A percentile compares a stretch with the other conserved stretches of the same genome.
phyloP scores from a whole-genome alignment of 306 rosid genomes.

The Echinosophora koreensis region DNA sequence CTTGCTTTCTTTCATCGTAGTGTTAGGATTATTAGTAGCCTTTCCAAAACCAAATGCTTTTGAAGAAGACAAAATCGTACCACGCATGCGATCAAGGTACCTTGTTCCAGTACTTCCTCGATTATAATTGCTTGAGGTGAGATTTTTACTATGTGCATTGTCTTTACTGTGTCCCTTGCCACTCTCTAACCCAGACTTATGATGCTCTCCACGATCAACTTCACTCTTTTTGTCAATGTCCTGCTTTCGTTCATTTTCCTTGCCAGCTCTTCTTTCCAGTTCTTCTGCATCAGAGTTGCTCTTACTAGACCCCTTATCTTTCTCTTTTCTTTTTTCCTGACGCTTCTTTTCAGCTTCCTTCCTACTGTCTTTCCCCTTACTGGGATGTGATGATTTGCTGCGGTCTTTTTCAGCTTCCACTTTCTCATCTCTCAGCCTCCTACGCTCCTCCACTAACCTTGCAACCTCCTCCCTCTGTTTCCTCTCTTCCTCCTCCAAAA shows the following conservation, averaged over 20 bases:
- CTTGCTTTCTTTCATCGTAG: conserved; percentile 72
- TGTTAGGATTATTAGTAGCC: conserved; percentile 60
- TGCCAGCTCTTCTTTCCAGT: conserved; percentile 82
- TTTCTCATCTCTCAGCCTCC: conserved; percentile 94
- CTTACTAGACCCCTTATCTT: conserved; percentile 89
- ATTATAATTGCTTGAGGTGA: conserved; percentile 55
- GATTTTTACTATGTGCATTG: conserved; percentile 65
- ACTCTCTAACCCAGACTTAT: conserved; percentile 67
- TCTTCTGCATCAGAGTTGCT: conserved; percentile 98
- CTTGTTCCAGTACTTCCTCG: conserved; percentile 83
- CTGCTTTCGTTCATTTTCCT: conserved; percentile 81
- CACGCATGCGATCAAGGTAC: conserved; percentile 94
- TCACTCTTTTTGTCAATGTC: conserved; percentile 79
- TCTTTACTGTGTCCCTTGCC: conserved; percentile 66
- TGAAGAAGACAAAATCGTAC: conserved; percentile 87
- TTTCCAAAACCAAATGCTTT: conserved; percentile 94
- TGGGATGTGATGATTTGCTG: conserved; percentile 63
- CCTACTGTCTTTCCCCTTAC: conserved; percentile 70
- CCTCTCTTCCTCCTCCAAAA: conserved; percentile 95
- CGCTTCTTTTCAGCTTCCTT: conserved; percentile 90
- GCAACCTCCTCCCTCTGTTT: conserved; percentile 99
- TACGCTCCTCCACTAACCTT: conserved; percentile 93
- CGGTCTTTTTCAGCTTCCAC: conserved; percentile 79
- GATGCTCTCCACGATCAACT: conserved; percentile 69
- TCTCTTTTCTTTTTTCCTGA: conserved; percentile 87